A percentile compares a stretch with the other conserved stretches of the same genome.
Evolutionary conservation across 169 alveolate genomes (phyloP).

Genomic region (Neospora caninum): DNA sequence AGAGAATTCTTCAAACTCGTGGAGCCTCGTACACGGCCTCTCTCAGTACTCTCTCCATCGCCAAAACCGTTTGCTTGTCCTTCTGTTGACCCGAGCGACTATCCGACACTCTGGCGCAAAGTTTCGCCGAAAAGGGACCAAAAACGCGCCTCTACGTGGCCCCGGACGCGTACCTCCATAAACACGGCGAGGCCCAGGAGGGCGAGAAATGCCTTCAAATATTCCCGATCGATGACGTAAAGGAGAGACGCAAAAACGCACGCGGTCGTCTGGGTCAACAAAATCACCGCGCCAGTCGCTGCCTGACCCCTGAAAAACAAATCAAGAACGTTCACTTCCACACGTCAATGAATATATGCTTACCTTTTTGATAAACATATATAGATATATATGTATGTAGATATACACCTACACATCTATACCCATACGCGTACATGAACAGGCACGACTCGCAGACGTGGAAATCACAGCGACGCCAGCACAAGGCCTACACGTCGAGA

Average conservation of each 20-base stretch:
- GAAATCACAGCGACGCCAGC: no score
- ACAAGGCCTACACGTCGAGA: no score
- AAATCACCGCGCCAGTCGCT: conserved; percentile 16
- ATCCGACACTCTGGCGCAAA: no score
- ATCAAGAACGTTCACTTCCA: not conserved
- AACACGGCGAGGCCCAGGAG: conserved; percentile 12
- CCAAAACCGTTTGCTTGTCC: no score
- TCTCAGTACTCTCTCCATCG: no score
- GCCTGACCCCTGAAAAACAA: not conserved
- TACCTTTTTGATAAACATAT: not conserved
- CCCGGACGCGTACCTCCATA: not conserved
- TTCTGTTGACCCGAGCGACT: no score
- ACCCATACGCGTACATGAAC: not conserved
- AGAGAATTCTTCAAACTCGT: no score
- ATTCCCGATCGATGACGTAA: not conserved
- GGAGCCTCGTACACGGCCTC: no score
- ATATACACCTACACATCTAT: not conserved
- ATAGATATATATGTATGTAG: not conserved
- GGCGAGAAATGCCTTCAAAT: not conserved
- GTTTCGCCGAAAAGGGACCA: no score
- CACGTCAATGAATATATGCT: not conserved
- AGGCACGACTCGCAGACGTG: no score
- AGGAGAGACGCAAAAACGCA: not conserved
- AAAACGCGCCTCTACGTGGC: not conserved
- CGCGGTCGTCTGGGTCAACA: conserved; percentile 14